Base-by-base conservation (phyloP, 495 filamentous ascomycete species). In the Filosporella fistucella region DNA sequence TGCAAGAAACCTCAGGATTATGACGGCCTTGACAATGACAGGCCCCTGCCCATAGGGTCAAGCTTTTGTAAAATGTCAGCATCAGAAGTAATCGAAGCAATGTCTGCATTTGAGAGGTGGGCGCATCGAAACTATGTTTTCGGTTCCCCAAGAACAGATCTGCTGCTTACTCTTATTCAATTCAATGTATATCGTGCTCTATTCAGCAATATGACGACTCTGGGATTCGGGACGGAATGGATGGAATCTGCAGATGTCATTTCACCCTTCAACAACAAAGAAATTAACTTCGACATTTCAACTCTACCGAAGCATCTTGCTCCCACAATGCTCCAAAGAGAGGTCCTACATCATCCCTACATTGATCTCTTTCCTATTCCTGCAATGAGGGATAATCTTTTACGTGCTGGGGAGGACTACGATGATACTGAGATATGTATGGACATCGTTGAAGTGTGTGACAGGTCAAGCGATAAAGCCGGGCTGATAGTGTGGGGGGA, bases 281-380 rank as follows among this genome's bases (percentile, higher is more conserved):
- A 38, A 17, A 1, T 23, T 33, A 13, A 36, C 37, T 12, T 37
- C 40, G 13, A 9, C 29, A 34, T 0, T 17, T 13, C 12, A 38
- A 20, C 13, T 17, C 34, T 7, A 16, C 47, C 47, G 30, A 7
- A 17, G 20, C 26, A 21, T 35, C 48, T 51, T 26, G 23, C 16
- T 17, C 41, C 48, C 13, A 51, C 69, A 3, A 32, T 37, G 26
- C 5, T 71, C 1, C 72, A 74, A 39, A 46, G 42, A 29, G 43
- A 48, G 11, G 25, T 56, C 4, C 4, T 4, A 2, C 72, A 77
- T 45, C 71, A 72, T 39, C 68, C 71, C 0, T 76, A 71, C 69
- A 49, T 75, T 37, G 72, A 75, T 51, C 70, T 74, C 46, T 72
- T 73, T 42, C 73, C 72, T 6, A 41, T 66, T 9, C 69, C 73